Percentiles rank a stretch among this genome's conserved stretches.
Conservation (phyloP, 1,284 basidiomycete genomes). For the Sutorius eximius region DNA sequence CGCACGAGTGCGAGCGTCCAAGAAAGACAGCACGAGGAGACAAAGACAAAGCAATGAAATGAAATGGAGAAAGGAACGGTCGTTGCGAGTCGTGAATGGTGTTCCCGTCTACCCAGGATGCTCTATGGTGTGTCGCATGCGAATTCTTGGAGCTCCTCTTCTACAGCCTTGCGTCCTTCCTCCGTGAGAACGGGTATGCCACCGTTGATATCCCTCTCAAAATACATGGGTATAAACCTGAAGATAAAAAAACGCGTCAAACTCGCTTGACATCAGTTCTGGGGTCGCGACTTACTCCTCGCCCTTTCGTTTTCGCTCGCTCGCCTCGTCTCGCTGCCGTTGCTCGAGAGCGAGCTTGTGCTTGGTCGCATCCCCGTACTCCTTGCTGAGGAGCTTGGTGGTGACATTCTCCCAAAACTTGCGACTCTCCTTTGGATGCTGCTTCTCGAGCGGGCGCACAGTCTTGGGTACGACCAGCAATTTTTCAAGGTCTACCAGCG, state of each 20-base stretch:
- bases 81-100: conserved; percentile 11
- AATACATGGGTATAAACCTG: conserved; percentile 83
- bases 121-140: conserved; percentile 19
- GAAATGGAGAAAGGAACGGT: neutral
- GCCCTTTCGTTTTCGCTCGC: conserved; percentile 78
- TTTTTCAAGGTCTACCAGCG: conserved; percentile 77
- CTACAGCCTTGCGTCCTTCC: conserved; percentile 66
- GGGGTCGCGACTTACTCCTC: conserved; percentile 58
- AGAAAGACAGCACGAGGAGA: conserved; percentile 5
- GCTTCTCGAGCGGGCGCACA: conserved; percentile 80
- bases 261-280: neutral
- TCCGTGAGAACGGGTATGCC: conserved; percentile 76
- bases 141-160: conserved; percentile 59
- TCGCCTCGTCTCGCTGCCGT: conserved; percentile 82
- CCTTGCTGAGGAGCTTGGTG: conserved; percentile 73
- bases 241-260: neutral
- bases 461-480: conserved; percentile 80
- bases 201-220: conserved; percentile 69
- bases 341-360: conserved; percentile 90
- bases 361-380: conserved; percentile 86
- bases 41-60: no score
- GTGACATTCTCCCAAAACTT: conserved; percentile 91
- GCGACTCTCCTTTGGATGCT: conserved; percentile 81
- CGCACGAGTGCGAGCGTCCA: conserved; percentile 6
- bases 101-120: neutral